These are phyloP conservation scores for Nannizziopsis arthrosporioides DNA, from an alignment of 2,329 filamentous ascomycete species.

Conservation along the genomic window DNA sequence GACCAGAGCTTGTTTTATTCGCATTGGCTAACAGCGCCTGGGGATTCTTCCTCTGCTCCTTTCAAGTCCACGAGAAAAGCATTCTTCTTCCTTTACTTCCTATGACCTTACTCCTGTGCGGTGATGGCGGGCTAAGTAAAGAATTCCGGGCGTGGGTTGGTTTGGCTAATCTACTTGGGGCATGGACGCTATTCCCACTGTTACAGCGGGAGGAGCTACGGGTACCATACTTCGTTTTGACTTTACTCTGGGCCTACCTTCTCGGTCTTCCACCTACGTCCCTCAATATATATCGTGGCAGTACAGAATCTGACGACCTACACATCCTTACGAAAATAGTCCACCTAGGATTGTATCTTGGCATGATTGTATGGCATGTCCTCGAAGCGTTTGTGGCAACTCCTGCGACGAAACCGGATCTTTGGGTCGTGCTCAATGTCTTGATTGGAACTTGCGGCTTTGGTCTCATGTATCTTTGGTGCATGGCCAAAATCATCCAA, in stretches of 20 bases:
- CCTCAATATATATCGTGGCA: slow-evolving; percentile 53
- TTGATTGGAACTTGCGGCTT: slow-evolving; percentile 78
- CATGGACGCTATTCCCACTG: slow-evolving; percentile 89
- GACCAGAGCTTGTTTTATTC: slow-evolving; percentile 63
- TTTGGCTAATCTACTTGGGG: slow-evolving; percentile 82
- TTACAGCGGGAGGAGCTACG: slow-evolving; percentile 72
- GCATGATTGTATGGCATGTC: slow-evolving; percentile 72
- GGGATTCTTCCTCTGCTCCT: slow-evolving; percentile 96
- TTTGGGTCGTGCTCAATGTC: slow-evolving; percentile 90
- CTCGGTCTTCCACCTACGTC: slow-evolving; percentile 74
- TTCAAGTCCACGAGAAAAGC: slow-evolving; percentile 97
- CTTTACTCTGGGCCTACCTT: slow-evolving; percentile 81
- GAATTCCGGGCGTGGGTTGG: slow-evolving; percentile 79
- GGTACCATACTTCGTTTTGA: slow-evolving; percentile 74
- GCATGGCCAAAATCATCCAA: slow-evolving; percentile 51
- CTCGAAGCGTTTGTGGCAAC: slow-evolving; percentile 56
- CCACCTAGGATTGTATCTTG: slow-evolving; percentile 63
- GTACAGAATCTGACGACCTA: slow-evolving; percentile 35
- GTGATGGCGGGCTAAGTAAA: slow-evolving; percentile 63
- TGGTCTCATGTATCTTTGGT: slow-evolving; percentile 82
- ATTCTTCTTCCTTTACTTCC: slow-evolving; percentile 83
- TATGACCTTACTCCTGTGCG: slow-evolving; percentile 77
- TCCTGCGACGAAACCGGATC: slow-evolving; percentile 68
- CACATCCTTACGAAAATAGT: slow-evolving; percentile 54
- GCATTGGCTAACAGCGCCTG: slow-evolving; percentile 77